Conservation (phyloP, 495 filamentous ascomycete genomes). For the Thermothielavioides terrestris region DNA sequence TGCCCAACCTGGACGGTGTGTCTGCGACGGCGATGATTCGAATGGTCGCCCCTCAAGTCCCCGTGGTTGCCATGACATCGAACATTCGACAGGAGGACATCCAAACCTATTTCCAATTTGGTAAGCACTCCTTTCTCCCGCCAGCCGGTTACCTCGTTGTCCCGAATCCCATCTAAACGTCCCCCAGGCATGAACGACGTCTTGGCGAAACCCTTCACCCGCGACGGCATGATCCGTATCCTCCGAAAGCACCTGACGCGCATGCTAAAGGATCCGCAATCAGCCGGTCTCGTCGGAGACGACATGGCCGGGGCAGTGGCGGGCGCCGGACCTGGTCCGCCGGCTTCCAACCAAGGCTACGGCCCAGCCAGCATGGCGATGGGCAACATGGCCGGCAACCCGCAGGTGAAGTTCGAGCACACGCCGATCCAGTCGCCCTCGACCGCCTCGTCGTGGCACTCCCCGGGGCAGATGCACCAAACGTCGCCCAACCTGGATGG, state of each 20-base stretch:
- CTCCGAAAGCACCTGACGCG: slow-evolving; percentile 81
- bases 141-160: not conserved
- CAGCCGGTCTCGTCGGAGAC: slow-evolving; percentile 9
- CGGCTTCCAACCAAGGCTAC: slow-evolving; percentile 7
- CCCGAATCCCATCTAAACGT: slow-evolving; percentile 13
- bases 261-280: slow-evolving; percentile 47
- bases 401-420: slow-evolving; percentile 70
- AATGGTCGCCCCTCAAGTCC: slow-evolving; percentile 71
- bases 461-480: slow-evolving; percentile 56
- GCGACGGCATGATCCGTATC: slow-evolving; percentile 84
- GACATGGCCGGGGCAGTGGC: slow-evolving; percentile 11
- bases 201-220: slow-evolving; percentile 93
- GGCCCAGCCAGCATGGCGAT: slow-evolving; percentile 9
- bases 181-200: slow-evolving; percentile 94
- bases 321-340: slow-evolving; percentile 14
- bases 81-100: slow-evolving; percentile 97
- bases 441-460: slow-evolving; percentile 65
- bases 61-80: slow-evolving; percentile 97
- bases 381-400: slow-evolving; percentile 13
- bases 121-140: slow-evolving; percentile 43
- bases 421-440: slow-evolving; percentile 71
- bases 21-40: slow-evolving; percentile 91
- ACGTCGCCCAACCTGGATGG: slow-evolving; percentile 49
- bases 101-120: slow-evolving; percentile 92
- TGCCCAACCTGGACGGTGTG: slow-evolving; percentile 93